Conservation (phyloP, 2,329 filamentous ascomycete genomes). For the Claviceps sorghi region DNA sequence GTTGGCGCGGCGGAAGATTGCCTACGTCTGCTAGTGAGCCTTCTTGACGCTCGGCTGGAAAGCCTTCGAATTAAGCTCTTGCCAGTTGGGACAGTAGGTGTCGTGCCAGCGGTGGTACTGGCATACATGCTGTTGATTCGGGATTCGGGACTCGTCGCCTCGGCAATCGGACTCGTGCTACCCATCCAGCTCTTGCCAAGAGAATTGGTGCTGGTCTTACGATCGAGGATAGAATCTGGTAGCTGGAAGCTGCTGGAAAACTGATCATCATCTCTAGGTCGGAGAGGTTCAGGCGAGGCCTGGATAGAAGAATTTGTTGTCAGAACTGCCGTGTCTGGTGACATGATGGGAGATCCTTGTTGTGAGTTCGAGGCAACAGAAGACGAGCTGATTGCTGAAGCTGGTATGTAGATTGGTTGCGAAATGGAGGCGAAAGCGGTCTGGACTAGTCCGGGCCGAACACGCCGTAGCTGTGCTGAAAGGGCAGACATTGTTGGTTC, state of each 20-base stretch:
- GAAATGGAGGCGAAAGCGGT: conserved; percentile 24
- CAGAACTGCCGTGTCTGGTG: conserved; percentile 35
- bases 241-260: conserved; percentile 47
- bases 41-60: conserved; percentile 64
- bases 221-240: conserved; percentile 54
- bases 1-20: conserved; percentile 64
- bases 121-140: conserved; percentile 9
- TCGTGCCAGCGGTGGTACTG: neutral
- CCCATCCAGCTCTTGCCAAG: conserved; percentile 45
- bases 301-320: conserved; percentile 50
- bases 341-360: conserved; percentile 42
- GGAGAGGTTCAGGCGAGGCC: conserved; percentile 49
- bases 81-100: conserved; percentile 4
- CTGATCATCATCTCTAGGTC: conserved; percentile 39
- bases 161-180: conserved; percentile 42
- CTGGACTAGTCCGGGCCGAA: conserved; percentile 33
- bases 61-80: conserved; percentile 63
- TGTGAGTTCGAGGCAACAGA: conserved; percentile 40
- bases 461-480: conserved; percentile 24
- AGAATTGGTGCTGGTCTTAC: conserved; percentile 45
- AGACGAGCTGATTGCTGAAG: conserved; percentile 41
- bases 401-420: conserved; percentile 20
- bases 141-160: conserved; percentile 17
- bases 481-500: conserved; percentile 29
- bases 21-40: conserved; percentile 49